These are phyloP conservation scores for Agapanthus africanus DNA, from an alignment of 106 monocot genomes.

Conservation along the genomic window DNA sequence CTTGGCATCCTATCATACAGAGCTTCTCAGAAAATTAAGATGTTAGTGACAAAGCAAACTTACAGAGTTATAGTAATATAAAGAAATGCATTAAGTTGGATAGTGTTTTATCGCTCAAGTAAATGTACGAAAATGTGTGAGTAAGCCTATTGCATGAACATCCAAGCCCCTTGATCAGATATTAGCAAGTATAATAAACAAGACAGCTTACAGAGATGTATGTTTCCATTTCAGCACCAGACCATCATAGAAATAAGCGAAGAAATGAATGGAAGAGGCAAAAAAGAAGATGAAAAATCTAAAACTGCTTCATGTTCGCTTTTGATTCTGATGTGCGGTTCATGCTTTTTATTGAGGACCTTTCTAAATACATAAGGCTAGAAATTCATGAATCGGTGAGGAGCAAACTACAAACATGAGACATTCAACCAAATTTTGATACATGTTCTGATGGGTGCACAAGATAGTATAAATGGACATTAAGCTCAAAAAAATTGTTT, in stretches of 20 bases:
- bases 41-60: constrained; percentile 27
- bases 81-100: not conserved
- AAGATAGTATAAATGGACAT: not conserved
- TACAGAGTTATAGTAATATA: not conserved
- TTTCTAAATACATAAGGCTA: no score
- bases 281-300: not conserved
- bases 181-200: not conserved
- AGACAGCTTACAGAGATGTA: not conserved
- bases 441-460: not conserved
- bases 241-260: not conserved
- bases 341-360: no score
- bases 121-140: no score
- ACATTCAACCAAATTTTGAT: not conserved
- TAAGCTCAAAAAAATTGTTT: not conserved
- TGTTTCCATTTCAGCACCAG: not conserved
- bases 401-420: no score
- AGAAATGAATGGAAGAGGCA: not conserved
- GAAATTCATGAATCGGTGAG: no score
- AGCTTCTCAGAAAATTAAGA: constrained; percentile 30
- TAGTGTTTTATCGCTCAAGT: no score
- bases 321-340: no score
- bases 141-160: no score
- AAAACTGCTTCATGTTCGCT: not conserved
- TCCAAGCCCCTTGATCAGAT: not conserved
- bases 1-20: constrained; percentile 78